Evolutionary conservation across 2,329 filamentous ascomycete genomes (phyloP).

Genomic region (Monosporascus sp.): DNA sequence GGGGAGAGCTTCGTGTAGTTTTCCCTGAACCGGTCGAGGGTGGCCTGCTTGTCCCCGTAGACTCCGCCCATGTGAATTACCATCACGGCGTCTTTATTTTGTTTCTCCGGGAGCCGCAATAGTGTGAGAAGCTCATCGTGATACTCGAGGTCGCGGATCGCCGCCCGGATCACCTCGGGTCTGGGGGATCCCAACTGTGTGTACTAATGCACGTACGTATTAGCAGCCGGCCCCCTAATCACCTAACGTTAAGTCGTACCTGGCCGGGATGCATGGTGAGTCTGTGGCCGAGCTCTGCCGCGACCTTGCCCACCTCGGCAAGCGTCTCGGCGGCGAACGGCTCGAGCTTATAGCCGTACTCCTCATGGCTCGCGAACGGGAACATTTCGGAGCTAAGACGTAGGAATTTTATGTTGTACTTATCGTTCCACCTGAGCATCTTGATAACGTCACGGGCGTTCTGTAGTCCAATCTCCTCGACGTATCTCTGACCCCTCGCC

Average conservation of each 20-base stretch:
- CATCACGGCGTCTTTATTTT: conserved; percentile 84
- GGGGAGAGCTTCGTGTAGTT: conserved; percentile 66
- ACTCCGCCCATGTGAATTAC: conserved; percentile 89
- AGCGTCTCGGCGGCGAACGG: conserved; percentile 78
- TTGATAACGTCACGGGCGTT: conserved; percentile 81
- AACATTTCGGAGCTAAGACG: conserved; percentile 95
- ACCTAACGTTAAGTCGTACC: conserved; percentile 24
- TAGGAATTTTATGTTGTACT: conserved; percentile 88
- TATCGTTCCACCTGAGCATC: conserved; percentile 88
- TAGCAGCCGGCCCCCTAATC: not conserved
- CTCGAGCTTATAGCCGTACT: conserved; percentile 79
- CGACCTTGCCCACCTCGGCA: conserved; percentile 69
- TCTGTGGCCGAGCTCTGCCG: conserved; percentile 74
- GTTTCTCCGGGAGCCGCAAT: conserved; percentile 70
- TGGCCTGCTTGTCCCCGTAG: conserved; percentile 80
- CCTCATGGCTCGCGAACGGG: conserved; percentile 83
- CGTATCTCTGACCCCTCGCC: conserved; percentile 63
- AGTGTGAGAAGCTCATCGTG: conserved; percentile 80
- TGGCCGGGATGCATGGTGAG: conserved; percentile 88
- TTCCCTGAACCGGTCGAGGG: conserved; percentile 69
- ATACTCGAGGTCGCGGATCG: conserved; percentile 79
- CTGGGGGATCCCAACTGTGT: conserved; percentile 86
- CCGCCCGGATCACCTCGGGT: conserved; percentile 67
- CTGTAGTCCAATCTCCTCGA: conserved; percentile 71
- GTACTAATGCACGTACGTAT: conserved; percentile 45